Conservation (phyloP, 2,329 filamentous ascomycete genomes). For the Aspergillus pseudotamarii region DNA sequence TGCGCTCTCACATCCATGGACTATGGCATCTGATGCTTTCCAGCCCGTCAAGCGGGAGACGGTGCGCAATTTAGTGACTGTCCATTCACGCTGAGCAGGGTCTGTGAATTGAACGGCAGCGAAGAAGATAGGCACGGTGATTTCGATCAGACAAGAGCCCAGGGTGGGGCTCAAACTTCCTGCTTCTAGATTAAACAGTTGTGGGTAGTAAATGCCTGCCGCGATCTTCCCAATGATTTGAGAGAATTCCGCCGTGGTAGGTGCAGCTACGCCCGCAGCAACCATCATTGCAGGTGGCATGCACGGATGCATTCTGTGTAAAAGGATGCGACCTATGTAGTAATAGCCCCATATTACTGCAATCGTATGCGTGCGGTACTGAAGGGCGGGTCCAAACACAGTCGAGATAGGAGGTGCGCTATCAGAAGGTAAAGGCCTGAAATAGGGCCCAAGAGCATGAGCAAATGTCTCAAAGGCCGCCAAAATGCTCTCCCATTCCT, state of each 20-base stretch:
- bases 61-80: conserved; percentile 71
- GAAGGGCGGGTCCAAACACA: conserved; percentile 79
- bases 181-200: conserved; percentile 34
- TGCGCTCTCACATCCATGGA: conserved; percentile 77
- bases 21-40: conserved; percentile 80
- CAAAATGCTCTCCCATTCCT: conserved; percentile 69
- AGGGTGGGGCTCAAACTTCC: conserved; percentile 72
- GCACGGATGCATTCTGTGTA: conserved; percentile 79
- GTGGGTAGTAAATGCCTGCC: conserved; percentile 64
- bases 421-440: conserved; percentile 73
- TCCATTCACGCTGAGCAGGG: conserved; percentile 73
- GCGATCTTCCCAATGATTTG: conserved; percentile 78
- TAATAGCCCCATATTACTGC: conserved; percentile 86
- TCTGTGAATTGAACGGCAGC: conserved; percentile 79
- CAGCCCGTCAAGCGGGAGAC: conserved; percentile 82
- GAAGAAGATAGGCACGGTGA: conserved; percentile 81
- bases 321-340: conserved; percentile 79
- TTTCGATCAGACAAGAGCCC: conserved; percentile 80
- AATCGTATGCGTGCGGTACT: conserved; percentile 86
- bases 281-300: conserved; percentile 93
- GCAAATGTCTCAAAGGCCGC: conserved; percentile 49
- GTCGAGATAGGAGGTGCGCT: conserved; percentile 63
- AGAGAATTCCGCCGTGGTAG: conserved; percentile 70
- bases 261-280: conserved; percentile 76
- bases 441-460: conserved; percentile 70